These are phyloP conservation scores for Westerdykella ornata DNA, from an alignment of 2,329 filamentous ascomycete species.

Conservation along the genomic window DNA sequence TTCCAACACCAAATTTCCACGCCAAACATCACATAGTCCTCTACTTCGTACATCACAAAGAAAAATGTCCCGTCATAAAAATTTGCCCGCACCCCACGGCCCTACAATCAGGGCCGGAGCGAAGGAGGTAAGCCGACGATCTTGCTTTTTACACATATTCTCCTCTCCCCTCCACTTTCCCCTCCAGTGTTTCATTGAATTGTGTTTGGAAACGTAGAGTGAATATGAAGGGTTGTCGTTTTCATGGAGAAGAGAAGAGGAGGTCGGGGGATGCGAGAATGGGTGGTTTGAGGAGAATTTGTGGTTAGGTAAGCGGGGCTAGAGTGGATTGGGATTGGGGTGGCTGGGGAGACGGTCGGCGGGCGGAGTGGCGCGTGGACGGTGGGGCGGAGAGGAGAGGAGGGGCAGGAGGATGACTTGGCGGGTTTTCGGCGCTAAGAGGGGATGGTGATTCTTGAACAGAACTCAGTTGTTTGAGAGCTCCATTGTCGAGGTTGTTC, in stretches of 20 bases:
- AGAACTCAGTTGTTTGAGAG: too few relatives aligned
- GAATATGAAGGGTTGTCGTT: constrained; percentile 52
- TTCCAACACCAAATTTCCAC: too few relatives aligned
- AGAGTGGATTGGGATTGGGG: constrained; percentile 3
- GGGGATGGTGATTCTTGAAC: too few relatives aligned
- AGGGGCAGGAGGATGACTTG: too few relatives aligned
- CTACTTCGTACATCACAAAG: not conserved
- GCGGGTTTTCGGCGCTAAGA: too few relatives aligned
- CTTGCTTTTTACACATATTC: constrained; percentile 10
- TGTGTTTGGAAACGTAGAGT: constrained; percentile 59
- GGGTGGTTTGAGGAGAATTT: constrained; percentile 33
- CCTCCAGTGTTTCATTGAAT: constrained; percentile 55
- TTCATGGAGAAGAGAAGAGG: constrained; percentile 33
- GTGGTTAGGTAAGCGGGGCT: constrained; percentile 21
- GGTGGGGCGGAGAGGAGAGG: not conserved
- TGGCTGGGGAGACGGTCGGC: not conserved
- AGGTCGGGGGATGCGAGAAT: constrained; percentile 16
- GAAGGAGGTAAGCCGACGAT: constrained; percentile 54
- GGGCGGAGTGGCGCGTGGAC: not conserved
- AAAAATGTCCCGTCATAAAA: constrained; percentile 39
- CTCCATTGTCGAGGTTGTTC: too few relatives aligned
- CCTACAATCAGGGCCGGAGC: constrained; percentile 41
- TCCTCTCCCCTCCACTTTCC: constrained; percentile 60
- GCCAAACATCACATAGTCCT: too few relatives aligned
- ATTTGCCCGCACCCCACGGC: constrained; percentile 44